phyloP scores from a whole-genome alignment of 176 grass and related monocot genomes.

The Oryza punctata region DNA sequence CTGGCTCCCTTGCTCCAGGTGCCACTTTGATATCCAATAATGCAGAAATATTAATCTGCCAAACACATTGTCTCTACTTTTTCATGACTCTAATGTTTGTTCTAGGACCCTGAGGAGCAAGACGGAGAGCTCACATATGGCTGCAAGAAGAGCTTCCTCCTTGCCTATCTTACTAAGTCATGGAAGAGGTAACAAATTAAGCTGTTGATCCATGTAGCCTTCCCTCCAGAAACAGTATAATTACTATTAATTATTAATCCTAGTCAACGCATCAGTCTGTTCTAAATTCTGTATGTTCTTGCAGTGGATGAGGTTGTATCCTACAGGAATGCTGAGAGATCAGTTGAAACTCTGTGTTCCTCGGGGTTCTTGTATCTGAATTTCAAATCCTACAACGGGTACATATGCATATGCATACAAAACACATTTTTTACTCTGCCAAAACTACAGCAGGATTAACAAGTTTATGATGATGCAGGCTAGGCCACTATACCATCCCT shows the following conservation, averaged over 20 bases:
- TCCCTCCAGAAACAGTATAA: not conserved
- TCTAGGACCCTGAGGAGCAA: conserved; percentile 72
- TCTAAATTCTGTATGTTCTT: conserved; percentile 4
- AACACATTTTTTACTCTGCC: not conserved
- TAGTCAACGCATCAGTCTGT: not conserved
- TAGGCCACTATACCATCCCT: conserved; percentile 87
- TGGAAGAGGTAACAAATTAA: conserved; percentile 65
- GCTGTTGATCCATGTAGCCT: not conserved
- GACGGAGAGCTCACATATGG: conserved; percentile 73
- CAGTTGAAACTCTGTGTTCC: conserved; percentile 55
- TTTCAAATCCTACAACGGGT: conserved; percentile 85
- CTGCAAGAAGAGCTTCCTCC: conserved; percentile 64
- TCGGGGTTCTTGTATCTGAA: conserved; percentile 72
- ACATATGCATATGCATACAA: conserved; percentile 9
- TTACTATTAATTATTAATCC: not conserved
- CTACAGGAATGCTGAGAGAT: conserved; percentile 82
- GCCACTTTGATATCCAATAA: not conserved
- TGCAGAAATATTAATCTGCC: not conserved
- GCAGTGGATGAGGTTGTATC: conserved; percentile 79
- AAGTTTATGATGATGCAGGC: conserved; percentile 43
- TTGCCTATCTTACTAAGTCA: conserved; percentile 71
- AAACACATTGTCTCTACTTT: not conserved
- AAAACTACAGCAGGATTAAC: not conserved
- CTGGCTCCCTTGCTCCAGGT: conserved; percentile 98
- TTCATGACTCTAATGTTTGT: not conserved